These are phyloP conservation scores for Starmerella etchellsii DNA, from an alignment of 805 yeast species.

Conservation along the genomic window DNA sequence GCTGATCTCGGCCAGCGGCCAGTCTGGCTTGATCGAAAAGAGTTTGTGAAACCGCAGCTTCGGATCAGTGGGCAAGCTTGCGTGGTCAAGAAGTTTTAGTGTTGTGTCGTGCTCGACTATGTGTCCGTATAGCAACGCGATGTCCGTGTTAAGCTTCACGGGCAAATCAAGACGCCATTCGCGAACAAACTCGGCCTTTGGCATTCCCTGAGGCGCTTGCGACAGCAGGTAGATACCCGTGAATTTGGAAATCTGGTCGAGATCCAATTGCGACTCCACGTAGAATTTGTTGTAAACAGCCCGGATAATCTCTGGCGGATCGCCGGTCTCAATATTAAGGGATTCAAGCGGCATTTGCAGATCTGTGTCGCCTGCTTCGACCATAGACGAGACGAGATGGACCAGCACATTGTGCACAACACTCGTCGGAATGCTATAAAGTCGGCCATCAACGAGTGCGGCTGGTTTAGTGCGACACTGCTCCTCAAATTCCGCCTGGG, in stretches of 20 bases:
- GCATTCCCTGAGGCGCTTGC: constrained; percentile 26
- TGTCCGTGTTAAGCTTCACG: constrained; percentile 48
- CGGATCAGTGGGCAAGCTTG: constrained; percentile 38
- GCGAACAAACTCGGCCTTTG: constrained; percentile 32
- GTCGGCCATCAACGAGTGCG: constrained; percentile 36
- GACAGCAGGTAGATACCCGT: constrained; percentile 46
- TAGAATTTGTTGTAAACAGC: constrained; percentile 41
- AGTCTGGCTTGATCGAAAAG: constrained; percentile 41
- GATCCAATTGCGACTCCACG: constrained; percentile 32
- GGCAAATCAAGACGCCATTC: constrained; percentile 31
- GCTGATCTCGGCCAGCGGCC: constrained; percentile 49
- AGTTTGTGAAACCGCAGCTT: constrained; percentile 38
- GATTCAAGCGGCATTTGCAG: neutral
- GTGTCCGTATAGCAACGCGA: constrained; percentile 42
- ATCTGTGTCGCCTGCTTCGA: constrained; percentile 13
- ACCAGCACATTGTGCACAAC: constrained; percentile 21
- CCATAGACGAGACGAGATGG: constrained; percentile 22
- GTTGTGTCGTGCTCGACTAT: constrained; percentile 33
- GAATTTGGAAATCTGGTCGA: constrained; percentile 40
- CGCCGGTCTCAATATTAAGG: constrained; percentile 17
- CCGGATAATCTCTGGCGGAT: constrained; percentile 34
- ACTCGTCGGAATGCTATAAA: constrained; percentile 27
- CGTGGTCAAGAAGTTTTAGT: constrained; percentile 43
- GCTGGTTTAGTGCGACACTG: constrained; percentile 48
- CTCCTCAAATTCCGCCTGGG: constrained; percentile 38